Base-by-base conservation (phyloP, 768 basidiomycete genomes). In the Lentinula lateritia region DNA sequence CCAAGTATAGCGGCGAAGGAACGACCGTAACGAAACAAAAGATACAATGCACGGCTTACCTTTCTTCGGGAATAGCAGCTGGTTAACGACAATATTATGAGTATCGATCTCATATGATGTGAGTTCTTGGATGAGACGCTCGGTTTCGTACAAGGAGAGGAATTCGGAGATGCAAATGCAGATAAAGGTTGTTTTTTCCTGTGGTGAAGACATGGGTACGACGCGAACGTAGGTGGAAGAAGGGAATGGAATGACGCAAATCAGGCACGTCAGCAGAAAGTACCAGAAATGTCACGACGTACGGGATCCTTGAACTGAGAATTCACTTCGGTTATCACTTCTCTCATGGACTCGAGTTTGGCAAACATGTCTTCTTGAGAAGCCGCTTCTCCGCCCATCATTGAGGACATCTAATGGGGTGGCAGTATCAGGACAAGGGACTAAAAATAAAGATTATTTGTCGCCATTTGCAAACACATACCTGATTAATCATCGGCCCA, bases 91-190 rank as follows among this genome's bases (percentile, higher is more conserved):
- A 69, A 99, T 98, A 72, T 96, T 95, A 74, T 99, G 97, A 53
- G 95, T 97, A 73, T 98, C 95, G 71, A 98, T 98, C 71, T 94
- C 93, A 71, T 93, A 93, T 50, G 86, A 79, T n/a, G 91, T 93
- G 50, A 97, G 78, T 72, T 98, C 95, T 74, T 99, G 97, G 35
- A 99, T 93, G 28, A 99, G 83, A 34, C 97, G 91, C 74, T 99
- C 97, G 32, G 97, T 99, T 79, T 99, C 97, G 73, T 99, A 99
- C 32, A 99, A 78, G 13, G 95, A 97, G 66, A 98, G 77, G 83
- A 99, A 98, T 74, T 98, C 96, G 57, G 96, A 97, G 70, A 98
- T 98, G 80, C 94, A 94, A 57, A 98, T 96, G 69, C 97, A 98
- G 67, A 99, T 90, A 69, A 99, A 99, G 16, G 95, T 98, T 10